A percentile compares a stretch with the other conserved stretches of the same genome.
phyloP scores from a whole-genome alignment of 306 rosid genomes.

The Senna siamea region DNA sequence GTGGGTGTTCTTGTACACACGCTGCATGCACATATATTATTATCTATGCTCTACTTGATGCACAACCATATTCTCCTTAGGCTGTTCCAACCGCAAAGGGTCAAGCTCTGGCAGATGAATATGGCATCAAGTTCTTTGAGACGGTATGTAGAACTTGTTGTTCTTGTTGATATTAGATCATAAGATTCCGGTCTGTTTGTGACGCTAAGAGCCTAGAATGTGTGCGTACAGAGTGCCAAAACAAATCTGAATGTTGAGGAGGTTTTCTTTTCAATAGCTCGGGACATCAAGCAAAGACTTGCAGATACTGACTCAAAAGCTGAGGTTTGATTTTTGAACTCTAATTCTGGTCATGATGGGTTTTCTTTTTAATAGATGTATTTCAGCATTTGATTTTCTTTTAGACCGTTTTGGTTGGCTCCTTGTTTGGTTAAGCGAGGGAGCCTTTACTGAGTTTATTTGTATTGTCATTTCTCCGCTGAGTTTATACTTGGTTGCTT shows the following conservation, averaged over 20 bases:
- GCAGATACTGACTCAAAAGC: slow-evolving; percentile 81
- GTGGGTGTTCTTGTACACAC: background rate
- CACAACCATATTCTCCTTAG: slow-evolving; percentile 44
- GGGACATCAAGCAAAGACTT: slow-evolving; percentile 85
- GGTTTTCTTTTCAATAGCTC: slow-evolving; percentile 82
- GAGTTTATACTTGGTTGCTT: slow-evolving; percentile 16
- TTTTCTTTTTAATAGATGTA: background rate
- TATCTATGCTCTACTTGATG: slow-evolving; percentile 28
- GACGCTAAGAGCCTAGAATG: slow-evolving; percentile 40
- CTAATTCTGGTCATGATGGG: slow-evolving; percentile 21
- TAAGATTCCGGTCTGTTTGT: background rate
- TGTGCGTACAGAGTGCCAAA: slow-evolving; percentile 74
- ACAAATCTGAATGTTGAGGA: slow-evolving; percentile 88
- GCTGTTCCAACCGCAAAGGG: slow-evolving; percentile 90
- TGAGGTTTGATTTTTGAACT: slow-evolving; percentile 54
- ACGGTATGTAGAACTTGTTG: slow-evolving; percentile 57
- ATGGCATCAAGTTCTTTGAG: slow-evolving; percentile 86
- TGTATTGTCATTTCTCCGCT: slow-evolving; percentile 14
- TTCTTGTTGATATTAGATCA: slow-evolving; percentile 23
- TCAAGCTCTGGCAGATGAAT: slow-evolving; percentile 85
- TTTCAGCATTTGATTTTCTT: background rate
- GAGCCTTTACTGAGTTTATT: background rate
- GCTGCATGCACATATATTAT: slow-evolving; percentile 15
- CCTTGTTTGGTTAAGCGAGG: background rate
- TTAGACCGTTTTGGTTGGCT: background rate